Evolutionary conservation across 257 asterid species (phyloP).

Genomic region (Mitragyna speciosa): DNA sequence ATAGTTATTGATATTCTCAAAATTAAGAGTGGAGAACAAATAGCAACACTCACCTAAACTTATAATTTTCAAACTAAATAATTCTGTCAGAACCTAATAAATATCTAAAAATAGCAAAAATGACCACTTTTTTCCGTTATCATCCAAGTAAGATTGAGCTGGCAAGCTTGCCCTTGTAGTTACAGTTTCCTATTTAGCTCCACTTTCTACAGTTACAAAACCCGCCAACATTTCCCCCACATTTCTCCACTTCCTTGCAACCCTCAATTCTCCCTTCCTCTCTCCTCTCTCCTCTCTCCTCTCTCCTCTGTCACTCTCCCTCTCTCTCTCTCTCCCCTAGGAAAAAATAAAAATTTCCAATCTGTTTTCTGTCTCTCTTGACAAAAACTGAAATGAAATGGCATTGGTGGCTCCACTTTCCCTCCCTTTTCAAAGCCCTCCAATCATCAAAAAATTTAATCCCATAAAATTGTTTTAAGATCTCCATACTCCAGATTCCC

Average conservation of each 20-base stretch:
- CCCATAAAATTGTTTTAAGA: not conserved
- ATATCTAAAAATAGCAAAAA: not conserved
- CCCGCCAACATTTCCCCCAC: not conserved
- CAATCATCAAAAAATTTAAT: constrained; percentile 3
- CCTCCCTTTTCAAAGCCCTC: constrained; percentile 33
- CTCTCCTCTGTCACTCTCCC: too few relatives aligned
- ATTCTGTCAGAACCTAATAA: not conserved
- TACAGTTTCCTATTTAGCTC: not conserved
- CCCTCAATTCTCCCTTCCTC: too few relatives aligned
- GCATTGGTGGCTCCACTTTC: constrained; percentile 19
- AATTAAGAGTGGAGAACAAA: not conserved
- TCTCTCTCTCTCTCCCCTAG: not conserved
- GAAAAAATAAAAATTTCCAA: not conserved
- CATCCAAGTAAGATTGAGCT: not conserved
- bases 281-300: not conserved
- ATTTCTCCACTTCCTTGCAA: not conserved
- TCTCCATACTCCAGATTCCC: not conserved
- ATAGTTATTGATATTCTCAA: not conserved
- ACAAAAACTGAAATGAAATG: not conserved
- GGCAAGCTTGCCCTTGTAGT: not conserved
- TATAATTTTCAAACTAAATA: not conserved
- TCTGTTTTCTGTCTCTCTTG: not conserved
- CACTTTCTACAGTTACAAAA: not conserved
- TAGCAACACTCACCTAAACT: not conserved
- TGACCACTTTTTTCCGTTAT: not conserved